Evolutionary conservation across 306 rosid species (phyloP).

Genomic region (Pterocarpus macrocarpus): DNA sequence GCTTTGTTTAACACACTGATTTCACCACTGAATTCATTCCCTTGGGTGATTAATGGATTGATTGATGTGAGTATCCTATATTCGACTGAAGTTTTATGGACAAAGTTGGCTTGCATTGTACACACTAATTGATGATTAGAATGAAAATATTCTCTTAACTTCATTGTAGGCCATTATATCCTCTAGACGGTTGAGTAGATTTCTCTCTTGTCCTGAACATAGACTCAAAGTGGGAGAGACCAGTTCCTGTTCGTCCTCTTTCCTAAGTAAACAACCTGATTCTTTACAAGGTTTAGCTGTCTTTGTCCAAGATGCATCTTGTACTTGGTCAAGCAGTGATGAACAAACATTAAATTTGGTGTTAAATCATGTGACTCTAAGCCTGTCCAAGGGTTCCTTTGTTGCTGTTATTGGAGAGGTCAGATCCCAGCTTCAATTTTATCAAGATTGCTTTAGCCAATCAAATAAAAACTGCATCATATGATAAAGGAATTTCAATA

Average conservation of each 20-base stretch:
- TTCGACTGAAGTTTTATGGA: constrained; percentile 35
- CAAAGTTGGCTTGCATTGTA: not conserved
- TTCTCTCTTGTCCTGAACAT: constrained; percentile 77
- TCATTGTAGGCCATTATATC: constrained; percentile 78
- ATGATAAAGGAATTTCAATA: constrained; percentile 7
- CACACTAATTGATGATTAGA: constrained; percentile 18
- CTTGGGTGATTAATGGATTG: constrained; percentile 98
- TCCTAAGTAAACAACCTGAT: constrained; percentile 54
- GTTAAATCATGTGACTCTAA: constrained; percentile 70
- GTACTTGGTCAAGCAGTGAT: constrained; percentile 85
- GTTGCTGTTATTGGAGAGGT: constrained; percentile 93
- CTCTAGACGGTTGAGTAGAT: constrained; percentile 78
- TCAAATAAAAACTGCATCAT: constrained; percentile 31
- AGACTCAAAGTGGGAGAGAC: constrained; percentile 52
- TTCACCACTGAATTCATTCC: constrained; percentile 94
- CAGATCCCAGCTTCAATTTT: constrained; percentile 43
- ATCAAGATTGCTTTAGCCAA: constrained; percentile 17
- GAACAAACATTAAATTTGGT: constrained; percentile 63
- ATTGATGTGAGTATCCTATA: constrained; percentile 80
- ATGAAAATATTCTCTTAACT: constrained; percentile 31
- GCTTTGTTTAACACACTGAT: constrained; percentile 93
- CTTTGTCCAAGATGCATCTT: constrained; percentile 68
- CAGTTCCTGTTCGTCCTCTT: constrained; percentile 52
- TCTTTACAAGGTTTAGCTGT: constrained; percentile 63
- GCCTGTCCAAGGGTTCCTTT: constrained; percentile 77